Evolutionary conservation across 73 alveolate species (phyloP).

Genomic region (Effrenium voratum): DNA sequence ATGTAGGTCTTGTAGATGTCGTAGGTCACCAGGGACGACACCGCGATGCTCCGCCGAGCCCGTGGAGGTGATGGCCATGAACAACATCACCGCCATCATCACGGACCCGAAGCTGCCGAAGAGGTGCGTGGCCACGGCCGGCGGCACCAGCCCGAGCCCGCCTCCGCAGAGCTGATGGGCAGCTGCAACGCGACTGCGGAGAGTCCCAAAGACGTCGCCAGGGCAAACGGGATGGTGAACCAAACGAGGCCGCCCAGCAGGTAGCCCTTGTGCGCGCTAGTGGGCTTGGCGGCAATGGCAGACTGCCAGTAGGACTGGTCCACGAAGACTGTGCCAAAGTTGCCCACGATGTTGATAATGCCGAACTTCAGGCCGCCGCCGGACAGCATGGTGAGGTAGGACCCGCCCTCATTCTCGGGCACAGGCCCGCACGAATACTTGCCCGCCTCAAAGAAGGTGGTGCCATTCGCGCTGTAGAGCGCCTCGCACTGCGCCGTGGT

Average conservation of each 20-base stretch:
- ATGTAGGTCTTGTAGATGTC: constrained; percentile 73
- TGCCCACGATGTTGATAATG: constrained; percentile 80
- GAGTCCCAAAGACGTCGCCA: constrained; percentile 89
- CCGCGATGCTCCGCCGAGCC: constrained; percentile 92
- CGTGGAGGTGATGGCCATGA: constrained; percentile 94
- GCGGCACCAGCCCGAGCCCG: constrained; percentile 74
- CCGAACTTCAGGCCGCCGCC: constrained; percentile 70
- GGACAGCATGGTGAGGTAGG: constrained; percentile 75
- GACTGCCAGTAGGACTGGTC: constrained; percentile 93
- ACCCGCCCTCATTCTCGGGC: constrained; percentile 33
- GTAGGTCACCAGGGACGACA: constrained; percentile 72
- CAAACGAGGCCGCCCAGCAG: constrained; percentile 86
- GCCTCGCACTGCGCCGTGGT: constrained; percentile 26
- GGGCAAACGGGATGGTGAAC: constrained; percentile 85
- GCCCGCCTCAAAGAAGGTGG: constrained; percentile 63
- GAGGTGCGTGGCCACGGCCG: constrained; percentile 60
- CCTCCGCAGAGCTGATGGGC: constrained; percentile 16
- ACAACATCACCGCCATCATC: constrained; percentile 82
- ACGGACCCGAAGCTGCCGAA: constrained; percentile 51
- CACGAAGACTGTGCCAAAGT: constrained; percentile 93
- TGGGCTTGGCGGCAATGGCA: constrained; percentile 87
- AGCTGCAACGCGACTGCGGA: constrained; percentile 54
- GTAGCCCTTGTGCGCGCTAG: constrained; percentile 71
- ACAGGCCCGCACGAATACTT: constrained; percentile 67
- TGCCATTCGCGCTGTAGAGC: constrained; percentile 18